Percentiles rank a stretch among this genome's conserved stretches.
phyloP scores from a whole-genome alignment of 2,329 filamentous ascomycete genomes.

The Xylariaceae sp. region DNA sequence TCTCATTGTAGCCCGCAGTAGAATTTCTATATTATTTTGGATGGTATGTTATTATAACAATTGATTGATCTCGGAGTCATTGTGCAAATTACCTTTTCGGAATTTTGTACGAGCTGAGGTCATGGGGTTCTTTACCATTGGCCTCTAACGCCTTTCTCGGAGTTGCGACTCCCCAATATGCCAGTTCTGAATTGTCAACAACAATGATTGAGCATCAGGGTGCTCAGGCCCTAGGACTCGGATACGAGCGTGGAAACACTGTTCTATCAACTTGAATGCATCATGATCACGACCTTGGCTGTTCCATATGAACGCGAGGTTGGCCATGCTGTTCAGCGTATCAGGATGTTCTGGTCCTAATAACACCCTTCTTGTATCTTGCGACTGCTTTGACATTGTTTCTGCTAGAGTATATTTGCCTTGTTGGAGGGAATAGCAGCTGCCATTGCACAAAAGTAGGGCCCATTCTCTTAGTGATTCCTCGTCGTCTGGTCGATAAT shows the following conservation, averaged over 20 bases:
- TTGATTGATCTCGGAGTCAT: no score
- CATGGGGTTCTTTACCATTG: no score
- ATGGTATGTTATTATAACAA: no score
- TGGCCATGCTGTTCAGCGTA: background rate
- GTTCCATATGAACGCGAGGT: background rate
- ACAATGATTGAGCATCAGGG: background rate
- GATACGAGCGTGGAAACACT: background rate
- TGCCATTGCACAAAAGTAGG: background rate
- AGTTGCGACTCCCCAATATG: background rate
- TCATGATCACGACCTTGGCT: background rate
- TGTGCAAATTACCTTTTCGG: no score
- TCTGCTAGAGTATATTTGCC: background rate
- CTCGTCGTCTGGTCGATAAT: background rate
- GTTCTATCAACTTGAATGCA: background rate
- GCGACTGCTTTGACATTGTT: background rate
- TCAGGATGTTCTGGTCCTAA: background rate
- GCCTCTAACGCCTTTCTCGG: no score
- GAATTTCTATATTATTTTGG: no score
- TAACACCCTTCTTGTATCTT: background rate
- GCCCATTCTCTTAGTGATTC: conserved; percentile 33
- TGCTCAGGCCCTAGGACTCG: background rate
- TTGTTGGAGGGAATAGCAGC: background rate
- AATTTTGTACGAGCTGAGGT: no score
- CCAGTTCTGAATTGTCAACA: background rate
- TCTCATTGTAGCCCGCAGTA: no score